Conservation (phyloP, 1,284 basidiomycete species). For the Pseudozyma hubeiensis region DNA sequence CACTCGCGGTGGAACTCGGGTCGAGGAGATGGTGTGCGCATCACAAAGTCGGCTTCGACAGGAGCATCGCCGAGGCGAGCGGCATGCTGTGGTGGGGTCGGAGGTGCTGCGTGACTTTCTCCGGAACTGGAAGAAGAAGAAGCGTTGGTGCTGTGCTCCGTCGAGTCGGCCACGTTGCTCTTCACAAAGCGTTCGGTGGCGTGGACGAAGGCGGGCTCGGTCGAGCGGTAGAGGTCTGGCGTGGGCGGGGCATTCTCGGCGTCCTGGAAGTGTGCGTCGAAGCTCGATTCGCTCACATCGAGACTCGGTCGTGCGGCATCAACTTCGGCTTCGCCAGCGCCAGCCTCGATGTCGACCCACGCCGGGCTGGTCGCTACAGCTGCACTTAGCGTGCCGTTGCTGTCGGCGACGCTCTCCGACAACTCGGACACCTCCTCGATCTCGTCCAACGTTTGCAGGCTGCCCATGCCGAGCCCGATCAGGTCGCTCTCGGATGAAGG, state of each 20-base stretch:
- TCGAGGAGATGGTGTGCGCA: constrained; percentile 31
- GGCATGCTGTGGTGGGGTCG: constrained; percentile 32
- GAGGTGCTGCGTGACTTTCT: constrained; percentile 44
- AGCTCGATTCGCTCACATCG: constrained; percentile 41
- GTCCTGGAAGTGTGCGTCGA: constrained; percentile 29
- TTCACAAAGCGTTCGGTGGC: not conserved
- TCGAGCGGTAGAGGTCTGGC: constrained; percentile 33
- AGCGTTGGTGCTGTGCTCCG: constrained; percentile 26
- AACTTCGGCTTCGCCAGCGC: constrained; percentile 3
- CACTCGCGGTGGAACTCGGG: constrained; percentile 62
- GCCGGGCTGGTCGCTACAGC: constrained; percentile 11
- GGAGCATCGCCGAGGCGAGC: not conserved
- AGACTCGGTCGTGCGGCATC: constrained; percentile 25
- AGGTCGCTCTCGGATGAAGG: constrained; percentile 29
- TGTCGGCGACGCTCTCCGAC: constrained; percentile 34
- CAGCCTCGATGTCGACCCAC: constrained; percentile 44
- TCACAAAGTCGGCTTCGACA: not conserved
- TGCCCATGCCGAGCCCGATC: constrained; percentile 44
- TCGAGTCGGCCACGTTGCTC: not conserved
- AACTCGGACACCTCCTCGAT: constrained; percentile 56
- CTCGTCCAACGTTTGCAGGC: constrained; percentile 52
- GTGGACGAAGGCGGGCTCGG: not conserved
- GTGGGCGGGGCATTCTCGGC: constrained; percentile 41
- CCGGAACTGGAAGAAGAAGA: constrained; percentile 41
- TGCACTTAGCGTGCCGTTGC: constrained; percentile 26